Evolutionary conservation across 2,329 filamentous ascomycete species (phyloP).

Genomic region (Daldinia sp.): DNA sequence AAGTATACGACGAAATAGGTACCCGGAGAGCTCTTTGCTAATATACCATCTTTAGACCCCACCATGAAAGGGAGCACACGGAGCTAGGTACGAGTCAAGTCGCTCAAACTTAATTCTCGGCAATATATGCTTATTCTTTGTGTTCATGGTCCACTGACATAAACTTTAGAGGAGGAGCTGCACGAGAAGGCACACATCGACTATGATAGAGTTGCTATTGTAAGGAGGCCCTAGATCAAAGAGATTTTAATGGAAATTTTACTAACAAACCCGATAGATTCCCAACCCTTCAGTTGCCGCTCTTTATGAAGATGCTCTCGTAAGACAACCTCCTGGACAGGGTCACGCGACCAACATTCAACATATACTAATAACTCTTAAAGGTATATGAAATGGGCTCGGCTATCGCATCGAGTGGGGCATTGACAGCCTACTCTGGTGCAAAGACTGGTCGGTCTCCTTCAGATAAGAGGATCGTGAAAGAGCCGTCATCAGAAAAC

Average conservation of each 20-base stretch:
- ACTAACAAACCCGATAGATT: constrained; percentile 55
- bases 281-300: constrained; percentile 95
- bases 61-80: constrained; percentile 77
- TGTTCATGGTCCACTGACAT: constrained; percentile 29
- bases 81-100: constrained; percentile 72
- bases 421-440: constrained; percentile 95
- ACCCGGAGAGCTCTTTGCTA: constrained; percentile 38
- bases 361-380: constrained; percentile 32
- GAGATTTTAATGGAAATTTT: constrained; percentile 5
- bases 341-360: constrained; percentile 27
- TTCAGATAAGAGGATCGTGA: constrained; percentile 95
- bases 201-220: constrained; percentile 97
- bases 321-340: constrained; percentile 47
- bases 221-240: constrained; percentile 56
- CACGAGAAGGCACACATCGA: constrained; percentile 99
- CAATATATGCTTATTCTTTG: neutral
- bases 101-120: constrained; percentile 4
- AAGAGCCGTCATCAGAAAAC: constrained; percentile 87
- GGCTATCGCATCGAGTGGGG: constrained; percentile 94
- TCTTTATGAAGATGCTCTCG: constrained; percentile 98
- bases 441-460: constrained; percentile 98
- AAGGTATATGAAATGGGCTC: constrained; percentile 89
- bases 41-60: constrained; percentile 65
- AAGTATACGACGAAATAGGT: neutral
- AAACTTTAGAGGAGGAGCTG: constrained; percentile 78